Evolutionary conservation across 2,329 filamentous ascomycete genomes (phyloP).

Genomic region (Ciborinia camelliae): DNA sequence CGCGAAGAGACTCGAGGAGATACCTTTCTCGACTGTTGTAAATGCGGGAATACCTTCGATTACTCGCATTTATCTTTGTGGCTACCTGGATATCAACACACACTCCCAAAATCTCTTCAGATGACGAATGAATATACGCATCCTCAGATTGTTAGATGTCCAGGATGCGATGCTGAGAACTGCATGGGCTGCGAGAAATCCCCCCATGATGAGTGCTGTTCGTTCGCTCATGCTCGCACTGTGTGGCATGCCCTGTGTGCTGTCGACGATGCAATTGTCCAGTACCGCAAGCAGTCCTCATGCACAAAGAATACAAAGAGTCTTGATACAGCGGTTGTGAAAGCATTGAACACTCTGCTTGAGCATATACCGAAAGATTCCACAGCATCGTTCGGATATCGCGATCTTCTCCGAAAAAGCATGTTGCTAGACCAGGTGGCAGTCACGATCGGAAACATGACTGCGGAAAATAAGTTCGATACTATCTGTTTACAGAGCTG

Average conservation of each 20-base stretch:
- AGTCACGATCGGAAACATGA: neutral
- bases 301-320: neutral
- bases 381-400: neutral
- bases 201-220: neutral
- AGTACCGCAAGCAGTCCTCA: neutral
- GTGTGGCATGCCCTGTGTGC: conserved; percentile 1
- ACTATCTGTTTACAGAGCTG: neutral
- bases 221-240: neutral
- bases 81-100: neutral
- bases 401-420: neutral
- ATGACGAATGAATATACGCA: neutral
- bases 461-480: neutral
- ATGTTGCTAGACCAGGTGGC: conserved; percentile 1
- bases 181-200: neutral
- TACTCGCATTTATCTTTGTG: neutral
- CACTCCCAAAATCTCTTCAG: neutral
- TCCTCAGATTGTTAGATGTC: neutral
- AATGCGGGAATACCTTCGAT: neutral
- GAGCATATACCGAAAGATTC: neutral
- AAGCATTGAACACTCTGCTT: neutral
- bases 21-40: neutral
- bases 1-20: neutral
- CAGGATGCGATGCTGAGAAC: neutral
- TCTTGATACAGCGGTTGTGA: neutral
- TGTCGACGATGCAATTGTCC: neutral